Conservation (phyloP, 176 grass and related monocot species). For the Saccharum spontaneum region DNA sequence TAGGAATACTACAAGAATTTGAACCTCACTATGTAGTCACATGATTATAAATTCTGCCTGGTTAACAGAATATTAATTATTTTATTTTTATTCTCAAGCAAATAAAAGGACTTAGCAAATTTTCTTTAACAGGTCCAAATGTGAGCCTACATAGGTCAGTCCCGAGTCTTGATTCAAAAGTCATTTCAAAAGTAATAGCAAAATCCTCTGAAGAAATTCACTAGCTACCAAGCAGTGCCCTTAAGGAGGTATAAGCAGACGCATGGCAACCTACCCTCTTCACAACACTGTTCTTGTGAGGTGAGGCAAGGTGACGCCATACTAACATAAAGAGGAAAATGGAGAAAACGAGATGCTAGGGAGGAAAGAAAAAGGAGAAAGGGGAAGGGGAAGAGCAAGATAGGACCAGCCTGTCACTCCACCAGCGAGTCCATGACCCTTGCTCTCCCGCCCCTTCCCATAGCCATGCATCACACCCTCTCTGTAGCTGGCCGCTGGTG, state of each 20-base stretch:
- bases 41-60: background rate
- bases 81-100: background rate
- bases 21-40: background rate
- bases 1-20: slow-evolving; percentile 5
- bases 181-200: background rate
- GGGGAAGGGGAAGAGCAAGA: background rate
- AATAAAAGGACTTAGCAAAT: background rate
- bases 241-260: background rate
- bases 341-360: background rate
- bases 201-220: slow-evolving; percentile 2
- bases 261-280: background rate
- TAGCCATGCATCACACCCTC: no score
- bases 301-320: background rate
- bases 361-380: background rate
- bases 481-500: background rate
- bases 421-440: no score
- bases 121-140: background rate
- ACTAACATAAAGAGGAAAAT: background rate
- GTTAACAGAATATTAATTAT: background rate
- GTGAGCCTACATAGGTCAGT: background rate
- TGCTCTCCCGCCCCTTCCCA: no score
- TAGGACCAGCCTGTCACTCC: no score
- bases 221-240: no score
- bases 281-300: no score
- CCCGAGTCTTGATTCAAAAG: background rate